Evolutionary conservation across 805 yeast species (phyloP).

Genomic region (Hanseniaspora vineae): DNA sequence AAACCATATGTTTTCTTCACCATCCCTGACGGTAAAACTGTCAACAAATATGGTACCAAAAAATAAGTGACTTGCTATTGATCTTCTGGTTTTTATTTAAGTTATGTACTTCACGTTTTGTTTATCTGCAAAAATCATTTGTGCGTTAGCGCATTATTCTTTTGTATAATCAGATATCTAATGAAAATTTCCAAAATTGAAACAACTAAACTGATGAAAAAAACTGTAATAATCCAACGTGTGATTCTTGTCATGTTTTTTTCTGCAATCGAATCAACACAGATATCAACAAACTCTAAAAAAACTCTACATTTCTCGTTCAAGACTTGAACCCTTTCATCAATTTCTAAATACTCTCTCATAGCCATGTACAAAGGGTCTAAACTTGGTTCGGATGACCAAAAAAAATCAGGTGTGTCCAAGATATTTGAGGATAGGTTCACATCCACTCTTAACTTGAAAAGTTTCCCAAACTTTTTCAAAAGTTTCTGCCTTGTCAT

Average conservation of each 20-base stretch:
- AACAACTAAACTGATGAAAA: constrained; percentile 65
- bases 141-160: constrained; percentile 3
- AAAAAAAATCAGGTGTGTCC: constrained; percentile 92
- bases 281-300: constrained; percentile 81
- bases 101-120: neutral
- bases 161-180: constrained; percentile 37
- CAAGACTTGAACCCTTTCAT: constrained; percentile 84
- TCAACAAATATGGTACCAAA: constrained; percentile 64
- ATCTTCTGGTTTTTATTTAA: neutral
- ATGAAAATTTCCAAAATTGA: constrained; percentile 58
- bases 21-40: constrained; percentile 90
- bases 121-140: neutral
- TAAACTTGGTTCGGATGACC: constrained; percentile 91
- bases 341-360: constrained; percentile 86
- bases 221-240: constrained; percentile 74
- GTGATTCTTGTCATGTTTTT: constrained; percentile 85
- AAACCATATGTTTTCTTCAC: constrained; percentile 71
- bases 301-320: constrained; percentile 92
- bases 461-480: constrained; percentile 80
- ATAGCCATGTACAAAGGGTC: constrained; percentile 86
- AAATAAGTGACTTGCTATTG: constrained; percentile 20
- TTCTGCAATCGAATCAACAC: constrained; percentile 90
- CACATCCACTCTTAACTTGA: constrained; percentile 86
- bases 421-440: constrained; percentile 80
- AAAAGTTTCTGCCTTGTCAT: constrained; percentile 72